phyloP scores from a whole-genome alignment of 2,329 filamentous ascomycete species.

The Tolypocladium endophyticum region DNA sequence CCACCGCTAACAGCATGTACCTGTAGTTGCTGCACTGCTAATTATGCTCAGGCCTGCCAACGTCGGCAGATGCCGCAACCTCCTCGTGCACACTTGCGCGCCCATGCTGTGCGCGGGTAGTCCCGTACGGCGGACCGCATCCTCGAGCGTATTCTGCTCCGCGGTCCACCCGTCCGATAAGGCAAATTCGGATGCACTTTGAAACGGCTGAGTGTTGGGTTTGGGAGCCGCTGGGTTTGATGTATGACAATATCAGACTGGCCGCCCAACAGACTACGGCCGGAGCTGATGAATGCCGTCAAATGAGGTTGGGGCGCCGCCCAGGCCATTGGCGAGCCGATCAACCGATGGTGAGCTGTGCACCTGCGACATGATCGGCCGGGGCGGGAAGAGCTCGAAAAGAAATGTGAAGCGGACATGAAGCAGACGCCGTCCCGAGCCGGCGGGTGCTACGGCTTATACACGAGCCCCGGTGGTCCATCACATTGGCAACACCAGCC shows the following conservation, averaged over 20 bases:
- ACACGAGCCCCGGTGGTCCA: too few relatives aligned
- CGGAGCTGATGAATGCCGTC: not conserved
- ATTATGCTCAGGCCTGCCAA: not conserved
- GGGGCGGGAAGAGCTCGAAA: too few relatives aligned
- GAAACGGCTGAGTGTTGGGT: too few relatives aligned
- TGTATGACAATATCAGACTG: too few relatives aligned
- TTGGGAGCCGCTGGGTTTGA: too few relatives aligned
- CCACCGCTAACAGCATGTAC: not conserved
- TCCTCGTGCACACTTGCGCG: not conserved
- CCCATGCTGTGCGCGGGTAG: not conserved
- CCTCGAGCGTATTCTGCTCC: not conserved
- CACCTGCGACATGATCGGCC: too few relatives aligned
- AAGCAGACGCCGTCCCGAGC: too few relatives aligned
- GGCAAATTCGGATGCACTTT: not conserved
- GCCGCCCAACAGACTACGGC: not conserved
- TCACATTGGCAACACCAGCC: not conserved
- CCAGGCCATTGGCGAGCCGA: not conserved
- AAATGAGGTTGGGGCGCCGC: too few relatives aligned
- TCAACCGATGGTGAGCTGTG: not conserved
- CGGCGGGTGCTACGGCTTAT: too few relatives aligned
- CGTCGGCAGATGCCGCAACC: not conserved
- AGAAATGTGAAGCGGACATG: too few relatives aligned
- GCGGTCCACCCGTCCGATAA: not conserved
- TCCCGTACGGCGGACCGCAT: not conserved
- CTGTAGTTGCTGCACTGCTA: not conserved